These are phyloP conservation scores for Ziziphus jujuba DNA, from an alignment of 306 rosid genomes.

Conservation along the genomic window DNA sequence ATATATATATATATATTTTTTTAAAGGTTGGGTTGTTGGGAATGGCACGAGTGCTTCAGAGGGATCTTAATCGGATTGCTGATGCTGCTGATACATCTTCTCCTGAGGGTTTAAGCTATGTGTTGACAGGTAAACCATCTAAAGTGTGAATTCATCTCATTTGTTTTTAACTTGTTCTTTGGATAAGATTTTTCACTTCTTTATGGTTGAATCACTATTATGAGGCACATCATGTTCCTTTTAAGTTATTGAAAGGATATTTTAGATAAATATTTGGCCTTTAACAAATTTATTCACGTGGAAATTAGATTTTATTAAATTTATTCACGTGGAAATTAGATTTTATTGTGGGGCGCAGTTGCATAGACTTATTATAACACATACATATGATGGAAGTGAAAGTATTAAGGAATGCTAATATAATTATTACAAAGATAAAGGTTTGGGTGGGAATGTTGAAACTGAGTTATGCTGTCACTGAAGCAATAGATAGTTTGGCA, in stretches of 20 bases:
- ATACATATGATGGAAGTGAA: too few species aligned
- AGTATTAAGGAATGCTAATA: too few species aligned
- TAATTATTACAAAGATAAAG: too few species aligned
- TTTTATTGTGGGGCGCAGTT: too few species aligned
- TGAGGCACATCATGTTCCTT: not conserved
- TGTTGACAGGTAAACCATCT: conserved; percentile 77
- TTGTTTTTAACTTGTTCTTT: conserved; percentile 14
- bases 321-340: not conserved
- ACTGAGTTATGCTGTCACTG: too few species aligned
- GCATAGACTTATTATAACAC: too few species aligned
- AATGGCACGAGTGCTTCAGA: conserved; percentile 79
- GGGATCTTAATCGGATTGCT: conserved; percentile 90
- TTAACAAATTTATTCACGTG: not conserved
- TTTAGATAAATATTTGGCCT: not conserved
- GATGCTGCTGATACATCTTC: conserved; percentile 86
- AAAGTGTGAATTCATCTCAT: conserved; percentile 4
- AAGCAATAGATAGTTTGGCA: too few species aligned
- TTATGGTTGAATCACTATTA: not conserved
- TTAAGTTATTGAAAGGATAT: not conserved
- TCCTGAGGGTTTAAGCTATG: conserved; percentile 74
- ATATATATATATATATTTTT: too few species aligned
- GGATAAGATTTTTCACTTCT: not conserved
- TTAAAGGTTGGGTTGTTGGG: conserved; percentile 90
- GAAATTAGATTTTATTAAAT: not conserved
- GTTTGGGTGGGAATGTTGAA: too few species aligned